Conservation (phyloP, 352 stramenopile genomes). For the Phytophthora chlamydospora region DNA sequence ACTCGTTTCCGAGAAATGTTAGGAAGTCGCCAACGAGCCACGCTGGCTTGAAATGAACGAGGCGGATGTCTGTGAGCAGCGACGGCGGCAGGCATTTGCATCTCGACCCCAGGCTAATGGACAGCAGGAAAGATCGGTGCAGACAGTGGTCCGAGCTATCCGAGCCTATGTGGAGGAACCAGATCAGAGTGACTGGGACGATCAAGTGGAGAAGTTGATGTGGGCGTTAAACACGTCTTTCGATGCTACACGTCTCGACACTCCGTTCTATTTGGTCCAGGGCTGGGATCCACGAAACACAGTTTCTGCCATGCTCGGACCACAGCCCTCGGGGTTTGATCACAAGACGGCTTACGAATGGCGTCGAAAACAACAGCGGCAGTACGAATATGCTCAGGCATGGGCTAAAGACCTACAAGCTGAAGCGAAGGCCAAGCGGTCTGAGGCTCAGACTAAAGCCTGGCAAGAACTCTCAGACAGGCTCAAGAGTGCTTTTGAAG, state of each 20-base stretch:
- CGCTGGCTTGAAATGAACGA: too few species aligned
- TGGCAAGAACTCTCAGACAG: too few species aligned
- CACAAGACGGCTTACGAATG: slow-evolving; percentile 11
- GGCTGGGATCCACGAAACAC: neutral
- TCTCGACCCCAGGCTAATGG: neutral
- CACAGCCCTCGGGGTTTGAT: too few species aligned
- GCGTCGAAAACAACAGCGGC: neutral
- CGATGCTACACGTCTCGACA: neutral
- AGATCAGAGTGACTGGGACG: slow-evolving; percentile 3
- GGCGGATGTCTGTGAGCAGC: too few species aligned
- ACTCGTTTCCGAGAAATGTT: neutral
- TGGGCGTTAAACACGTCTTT: slow-evolving; percentile 1
- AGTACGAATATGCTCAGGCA: too few species aligned
- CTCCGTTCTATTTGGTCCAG: neutral
- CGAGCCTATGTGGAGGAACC: neutral
- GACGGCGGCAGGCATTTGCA: too few species aligned
- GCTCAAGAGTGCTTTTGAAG: too few species aligned
- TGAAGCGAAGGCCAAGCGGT: too few species aligned
- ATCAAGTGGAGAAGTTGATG: slow-evolving; percentile 4
- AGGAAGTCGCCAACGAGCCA: neutral
- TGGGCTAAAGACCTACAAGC: too few species aligned
- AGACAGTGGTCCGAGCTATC: neutral
- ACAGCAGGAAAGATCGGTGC: neutral
- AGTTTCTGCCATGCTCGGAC: neutral
- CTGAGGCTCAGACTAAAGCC: too few species aligned